Base-by-base conservation (phyloP, 75 land plant species). In the Pinus albicaulis region DNA sequence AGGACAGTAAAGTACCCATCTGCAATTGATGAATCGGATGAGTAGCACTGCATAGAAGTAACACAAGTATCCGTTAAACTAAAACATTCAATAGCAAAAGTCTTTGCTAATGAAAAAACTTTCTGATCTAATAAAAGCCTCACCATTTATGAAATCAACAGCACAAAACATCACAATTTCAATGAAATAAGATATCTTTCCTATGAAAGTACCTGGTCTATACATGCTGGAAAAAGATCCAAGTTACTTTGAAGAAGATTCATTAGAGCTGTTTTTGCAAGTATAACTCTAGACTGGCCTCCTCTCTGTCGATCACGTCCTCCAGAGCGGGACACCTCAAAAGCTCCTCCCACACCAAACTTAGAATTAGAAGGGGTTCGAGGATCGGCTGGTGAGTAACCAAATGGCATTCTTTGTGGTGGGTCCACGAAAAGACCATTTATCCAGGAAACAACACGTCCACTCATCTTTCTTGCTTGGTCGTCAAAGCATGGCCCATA, bases 401-500 rank as follows among this genome's bases (percentile, higher is more conserved):
- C 99, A 76, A 86, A 82, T n/a, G 91, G 92, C 57, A 84, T 87
- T 84, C 94, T 88, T 14, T 89, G 78, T 20, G 86, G 80, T 61
- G 91, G 93, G 58, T 95, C 96, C 65, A 84, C 74, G 65, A 98
- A 95, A 55, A 98, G 88, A 76, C 87, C 76, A 76, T 98, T 98
- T 14, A 98, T 98, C 99, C 98, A 98, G 56, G 88, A 80, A 52
- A 98, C 90, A 5, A 95, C 91, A 1, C 94, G 85, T 2, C 99
- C 99, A 81, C 90, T 88, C 96, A 98, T 92, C 72, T 98, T 98
- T 74, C 98, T 88, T 17, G 93, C 92, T 86, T 86, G 88, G 70
- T 98, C 99, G 89, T 98, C 98, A 85, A 98, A 98, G 77, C 98
- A 95, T 72, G 98, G 94, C 36, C 99, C 99, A 87, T 95, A 98